Evolutionary conservation across 2,329 filamentous ascomycete genomes (phyloP).

Genomic region (Botrytis sinoallii): DNA sequence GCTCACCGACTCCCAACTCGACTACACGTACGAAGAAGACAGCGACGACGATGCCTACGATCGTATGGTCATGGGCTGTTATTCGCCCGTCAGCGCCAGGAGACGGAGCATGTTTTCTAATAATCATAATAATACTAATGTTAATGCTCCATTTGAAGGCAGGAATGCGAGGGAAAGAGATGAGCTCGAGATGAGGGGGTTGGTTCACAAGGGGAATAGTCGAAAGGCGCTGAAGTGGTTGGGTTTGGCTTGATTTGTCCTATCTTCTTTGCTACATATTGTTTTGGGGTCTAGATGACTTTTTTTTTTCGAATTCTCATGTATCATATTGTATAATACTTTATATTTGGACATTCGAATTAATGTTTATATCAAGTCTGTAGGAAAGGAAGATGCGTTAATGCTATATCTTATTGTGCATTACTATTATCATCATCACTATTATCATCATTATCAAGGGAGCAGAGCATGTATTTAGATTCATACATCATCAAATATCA

Average conservation of each 20-base stretch:
- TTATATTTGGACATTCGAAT: neutral
- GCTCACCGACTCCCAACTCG: neutral
- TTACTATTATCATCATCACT: neutral
- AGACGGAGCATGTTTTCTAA: constrained; percentile 15
- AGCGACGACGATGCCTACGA: constrained; percentile 38
- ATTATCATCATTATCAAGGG: neutral
- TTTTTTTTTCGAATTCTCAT: neutral
- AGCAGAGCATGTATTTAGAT: neutral
- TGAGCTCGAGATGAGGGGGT: constrained; percentile 12
- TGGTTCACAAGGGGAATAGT: constrained; percentile 28
- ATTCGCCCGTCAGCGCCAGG: constrained; percentile 23
- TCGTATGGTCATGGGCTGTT: constrained; percentile 35
- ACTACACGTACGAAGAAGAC: constrained; percentile 29
- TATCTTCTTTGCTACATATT: neutral
- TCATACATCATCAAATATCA: neutral
- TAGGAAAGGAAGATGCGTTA: neutral
- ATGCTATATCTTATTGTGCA: neutral
- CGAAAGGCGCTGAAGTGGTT: constrained; percentile 42
- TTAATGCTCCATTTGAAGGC: neutral
- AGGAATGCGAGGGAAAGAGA: neutral
- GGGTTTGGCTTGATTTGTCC: constrained; percentile 34
- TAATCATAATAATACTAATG: neutral
- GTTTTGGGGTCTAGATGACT: neutral
- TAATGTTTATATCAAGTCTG: neutral
- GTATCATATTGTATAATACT: neutral